These are phyloP conservation scores for Schwanniomyces pseudopolymorphus DNA, from an alignment of 805 yeast genomes.

Conservation along the genomic window DNA sequence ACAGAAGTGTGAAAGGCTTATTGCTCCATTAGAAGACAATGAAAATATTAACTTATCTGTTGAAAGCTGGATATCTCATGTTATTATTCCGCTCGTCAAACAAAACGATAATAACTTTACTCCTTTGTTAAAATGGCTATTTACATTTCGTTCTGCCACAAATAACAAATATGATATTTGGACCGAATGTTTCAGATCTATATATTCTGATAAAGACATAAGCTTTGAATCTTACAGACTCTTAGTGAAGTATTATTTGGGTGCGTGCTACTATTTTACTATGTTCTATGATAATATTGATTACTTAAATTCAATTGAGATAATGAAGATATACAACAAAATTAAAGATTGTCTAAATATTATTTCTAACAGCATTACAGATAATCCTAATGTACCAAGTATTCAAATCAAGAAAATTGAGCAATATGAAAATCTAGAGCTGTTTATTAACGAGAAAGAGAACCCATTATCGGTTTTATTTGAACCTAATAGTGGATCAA, in stretches of 20 bases:
- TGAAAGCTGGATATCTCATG: constrained; percentile 24
- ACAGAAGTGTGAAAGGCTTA: constrained; percentile 20
- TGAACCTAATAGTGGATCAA: constrained; percentile 14
- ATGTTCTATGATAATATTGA: constrained; percentile 11
- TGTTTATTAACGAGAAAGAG: constrained; percentile 13
- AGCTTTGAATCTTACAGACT: constrained; percentile 8
- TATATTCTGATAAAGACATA: constrained; percentile 9
- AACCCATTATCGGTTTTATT: constrained; percentile 16
- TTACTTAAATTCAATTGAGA: constrained; percentile 23
- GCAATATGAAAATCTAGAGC: constrained; percentile 6
- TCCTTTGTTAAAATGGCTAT: constrained; percentile 28
- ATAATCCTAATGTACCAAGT: too few species aligned
- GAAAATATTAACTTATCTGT: constrained; percentile 13
- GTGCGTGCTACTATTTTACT: constrained; percentile 22
- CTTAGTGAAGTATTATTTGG: constrained; percentile 19
- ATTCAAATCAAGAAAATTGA: neutral
- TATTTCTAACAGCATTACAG: neutral
- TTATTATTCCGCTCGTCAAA: constrained; percentile 26
- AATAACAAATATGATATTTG: constrained; percentile 19
- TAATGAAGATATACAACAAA: constrained; percentile 25
- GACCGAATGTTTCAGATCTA: constrained; percentile 15
- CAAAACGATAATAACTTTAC: constrained; percentile 19
- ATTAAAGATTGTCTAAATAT: constrained; percentile 22
- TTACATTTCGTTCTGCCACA: constrained; percentile 2
- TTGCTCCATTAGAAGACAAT: constrained; percentile 19